A percentile compares a stretch with the other conserved stretches of the same genome.
phyloP scores from a whole-genome alignment of 1,139 yeast genomes.

The Pichia sp. region DNA sequence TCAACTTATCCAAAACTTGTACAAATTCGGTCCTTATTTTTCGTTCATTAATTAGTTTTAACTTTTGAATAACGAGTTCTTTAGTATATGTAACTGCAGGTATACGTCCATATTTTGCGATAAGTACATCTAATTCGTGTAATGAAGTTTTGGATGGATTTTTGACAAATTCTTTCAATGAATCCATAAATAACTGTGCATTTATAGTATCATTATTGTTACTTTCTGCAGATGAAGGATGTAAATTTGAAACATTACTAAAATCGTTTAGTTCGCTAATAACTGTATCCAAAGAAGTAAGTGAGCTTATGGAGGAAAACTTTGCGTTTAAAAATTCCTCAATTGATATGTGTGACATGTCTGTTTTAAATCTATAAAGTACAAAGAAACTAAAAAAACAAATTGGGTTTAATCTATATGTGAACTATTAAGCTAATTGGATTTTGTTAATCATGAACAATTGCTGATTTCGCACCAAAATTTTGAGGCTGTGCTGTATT shows the following conservation, averaged over 20 bases:
- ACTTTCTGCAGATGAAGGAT: too few species aligned
- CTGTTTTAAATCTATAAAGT: too few species aligned
- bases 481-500: too few species aligned
- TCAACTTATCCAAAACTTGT: background rate
- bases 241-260: too few species aligned
- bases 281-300: conserved; percentile 8
- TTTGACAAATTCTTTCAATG: background rate
- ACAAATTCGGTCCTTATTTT: background rate
- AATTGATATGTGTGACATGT: background rate
- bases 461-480: too few species aligned
- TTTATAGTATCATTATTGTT: background rate
- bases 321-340: conserved; percentile 9
- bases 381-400: too few species aligned
- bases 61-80: conserved; percentile 10
- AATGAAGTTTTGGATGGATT: conserved; percentile 2
- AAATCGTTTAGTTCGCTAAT: conserved; percentile 7
- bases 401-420: too few species aligned
- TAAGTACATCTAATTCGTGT: conserved; percentile 2
- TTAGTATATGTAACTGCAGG: conserved; percentile 14
- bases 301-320: conserved; percentile 9
- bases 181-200: conserved; percentile 3
- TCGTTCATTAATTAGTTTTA: conserved; percentile 5
- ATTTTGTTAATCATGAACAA: too few species aligned
- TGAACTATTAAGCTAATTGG: too few species aligned
- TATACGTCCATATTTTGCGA: conserved; percentile 7